Base-by-base conservation (phyloP, 139 green algal species). In the Picochlorum sp. region DNA sequence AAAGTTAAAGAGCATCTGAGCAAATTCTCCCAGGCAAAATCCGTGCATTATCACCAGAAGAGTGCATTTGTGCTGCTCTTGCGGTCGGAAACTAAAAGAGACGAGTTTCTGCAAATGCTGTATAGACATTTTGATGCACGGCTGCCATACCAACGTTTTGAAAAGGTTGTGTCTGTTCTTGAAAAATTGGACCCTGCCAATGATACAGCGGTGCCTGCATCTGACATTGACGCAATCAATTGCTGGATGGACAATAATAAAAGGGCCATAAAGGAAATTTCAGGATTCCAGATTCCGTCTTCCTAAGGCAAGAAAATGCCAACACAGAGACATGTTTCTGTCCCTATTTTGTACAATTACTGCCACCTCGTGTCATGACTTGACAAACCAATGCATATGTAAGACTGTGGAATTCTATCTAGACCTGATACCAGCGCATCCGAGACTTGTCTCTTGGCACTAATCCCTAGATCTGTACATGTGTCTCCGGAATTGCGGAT, bases 11-110 rank as follows among this genome's bases (percentile, higher is more conserved):
- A 21, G 26, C 41, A 10, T 3, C 20, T 52, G 20, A 26, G 34
- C 13, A 32, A 32, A 47, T 63, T 56, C 50, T 68, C 37, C 11
- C 8, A 20, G 4, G 47, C 47, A 20, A 54, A 21, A 54, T 54
- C 15, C 18, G 47, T 21, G 7, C 18, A 50, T 6, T 75, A 23
- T 49, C 41, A 20, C 14, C 60, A 9, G 34, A 61, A 0, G 68
- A 75, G 20, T 69, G 67, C 45, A 37, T 70, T 37, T 51, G 61
- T 7, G 68, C 63, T 20, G 56, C 45, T 2, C 57, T 74, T 49
- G n/a, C 37, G 45, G 14, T 63, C 21, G 16, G 5, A 21, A 21
- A 60, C 32, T 57, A 23, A 34, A 32, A 62, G 66, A 26, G n/a
- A 62, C 10, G 49, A 69, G 30, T 45, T 74, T 14, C 6, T 74